These are phyloP conservation scores for Cercophora sp. DNA, from an alignment of 495 filamentous ascomycete species.

Conservation along the genomic window DNA sequence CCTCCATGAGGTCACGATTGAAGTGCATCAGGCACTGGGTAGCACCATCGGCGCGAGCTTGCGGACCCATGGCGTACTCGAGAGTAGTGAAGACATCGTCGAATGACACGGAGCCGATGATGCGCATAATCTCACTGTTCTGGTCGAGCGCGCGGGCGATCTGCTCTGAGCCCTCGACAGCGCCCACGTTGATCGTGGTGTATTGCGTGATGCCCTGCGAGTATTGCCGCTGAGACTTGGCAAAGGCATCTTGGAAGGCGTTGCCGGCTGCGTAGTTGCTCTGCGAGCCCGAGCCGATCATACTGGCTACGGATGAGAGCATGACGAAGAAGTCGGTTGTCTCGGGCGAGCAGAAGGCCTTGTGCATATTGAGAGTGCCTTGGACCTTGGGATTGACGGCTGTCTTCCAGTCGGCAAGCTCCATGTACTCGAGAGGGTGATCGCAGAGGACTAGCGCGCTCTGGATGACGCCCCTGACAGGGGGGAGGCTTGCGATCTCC, in stretches of 20 bases:
- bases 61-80: slow-evolving; percentile 28
- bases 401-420: slow-evolving; percentile 30
- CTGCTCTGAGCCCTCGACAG: slow-evolving; percentile 22
- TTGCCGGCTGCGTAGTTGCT: slow-evolving; percentile 58
- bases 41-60: slow-evolving; percentile 9
- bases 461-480: slow-evolving; percentile 41
- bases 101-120: too few relatives aligned
- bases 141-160: slow-evolving; percentile 17
- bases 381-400: slow-evolving; percentile 46
- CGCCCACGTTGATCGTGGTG: slow-evolving; percentile 30
- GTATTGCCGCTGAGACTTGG: slow-evolving; percentile 9
- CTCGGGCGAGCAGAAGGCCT: background rate
- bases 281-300: slow-evolving; percentile 48
- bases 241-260: slow-evolving; percentile 51
- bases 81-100: too few relatives aligned
- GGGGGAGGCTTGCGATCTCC: too few relatives aligned
- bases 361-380: slow-evolving; percentile 34
- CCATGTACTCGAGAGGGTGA: slow-evolving; percentile 39
- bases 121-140: slow-evolving; percentile 23
- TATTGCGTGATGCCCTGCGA: too few relatives aligned
- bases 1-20: too few relatives aligned
- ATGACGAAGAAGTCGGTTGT: slow-evolving; percentile 59
- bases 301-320: slow-evolving; percentile 52
- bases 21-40: slow-evolving; percentile 17
- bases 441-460: slow-evolving; percentile 33